A percentile compares a stretch with the other conserved stretches of the same genome.
phyloP scores from a whole-genome alignment of 352 stramenopile species.

The Phytophthora cajani region DNA sequence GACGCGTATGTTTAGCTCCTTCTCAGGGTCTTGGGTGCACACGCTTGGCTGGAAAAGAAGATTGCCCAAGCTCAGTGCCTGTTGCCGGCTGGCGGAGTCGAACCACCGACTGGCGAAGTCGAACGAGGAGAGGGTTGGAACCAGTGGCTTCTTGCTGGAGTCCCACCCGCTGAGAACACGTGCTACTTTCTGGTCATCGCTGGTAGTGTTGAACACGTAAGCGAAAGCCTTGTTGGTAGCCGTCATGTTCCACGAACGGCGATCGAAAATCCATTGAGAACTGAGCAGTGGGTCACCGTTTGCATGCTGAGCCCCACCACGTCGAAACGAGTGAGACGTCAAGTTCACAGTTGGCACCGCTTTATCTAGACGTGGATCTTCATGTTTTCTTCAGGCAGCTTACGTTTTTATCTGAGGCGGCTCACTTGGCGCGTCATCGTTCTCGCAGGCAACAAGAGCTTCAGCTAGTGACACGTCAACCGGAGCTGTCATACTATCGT shows the following conservation, averaged over 20 bases:
- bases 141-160: no score
- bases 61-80: no score
- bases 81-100: no score
- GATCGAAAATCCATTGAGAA: conserved; percentile 15
- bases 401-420: no score
- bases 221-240: conserved; percentile 14
- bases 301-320: neutral
- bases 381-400: neutral
- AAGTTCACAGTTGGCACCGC: neutral
- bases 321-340: conserved; percentile 8
- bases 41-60: no score
- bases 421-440: neutral
- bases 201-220: conserved; percentile 17
- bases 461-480: conserved; percentile 1
- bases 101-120: no score
- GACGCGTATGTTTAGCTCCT: no score
- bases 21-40: no score
- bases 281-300: neutral
- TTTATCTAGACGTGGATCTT: conserved; percentile 3
- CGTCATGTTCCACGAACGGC: conserved; percentile 7
- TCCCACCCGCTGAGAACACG: no score
- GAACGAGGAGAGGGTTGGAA: no score
- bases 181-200: conserved; percentile 11
- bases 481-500: neutral
- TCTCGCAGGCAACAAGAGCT: neutral